Evolutionary conservation across 169 alveolate species (phyloP).

Genomic region (Amoebophrya sp.): DNA sequence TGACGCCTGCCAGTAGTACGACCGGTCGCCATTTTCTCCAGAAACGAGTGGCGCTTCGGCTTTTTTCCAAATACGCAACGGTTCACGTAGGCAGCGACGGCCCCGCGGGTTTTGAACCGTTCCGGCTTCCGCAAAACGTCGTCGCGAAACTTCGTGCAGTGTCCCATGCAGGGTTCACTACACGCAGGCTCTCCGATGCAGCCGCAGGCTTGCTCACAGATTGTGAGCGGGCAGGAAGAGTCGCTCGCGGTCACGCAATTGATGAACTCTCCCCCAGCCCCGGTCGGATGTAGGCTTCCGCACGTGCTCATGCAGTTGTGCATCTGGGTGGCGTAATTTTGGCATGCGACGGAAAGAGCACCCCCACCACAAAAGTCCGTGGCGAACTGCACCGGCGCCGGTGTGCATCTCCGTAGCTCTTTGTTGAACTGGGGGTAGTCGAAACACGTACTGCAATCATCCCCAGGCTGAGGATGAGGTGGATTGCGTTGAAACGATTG

Average conservation of each 20-base stretch:
- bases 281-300: background rate
- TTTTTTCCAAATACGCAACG: background rate
- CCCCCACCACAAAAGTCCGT: background rate
- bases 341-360: background rate
- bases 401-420: background rate
- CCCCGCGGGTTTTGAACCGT: background rate
- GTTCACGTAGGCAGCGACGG: background rate
- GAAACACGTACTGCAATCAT: background rate
- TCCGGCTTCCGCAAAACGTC: background rate
- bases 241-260: background rate
- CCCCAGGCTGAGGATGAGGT: no score
- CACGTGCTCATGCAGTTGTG: constrained; percentile 10
- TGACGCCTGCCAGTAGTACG: no score
- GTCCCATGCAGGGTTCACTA: background rate
- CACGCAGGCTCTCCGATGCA: background rate
- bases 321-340: background rate
- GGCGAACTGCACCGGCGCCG: constrained; percentile 1
- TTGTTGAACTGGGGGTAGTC: background rate
- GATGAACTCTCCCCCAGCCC: background rate
- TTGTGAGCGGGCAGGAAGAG: background rate
- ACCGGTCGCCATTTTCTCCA: no score
- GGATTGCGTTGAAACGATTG: no score
- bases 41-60: background rate
- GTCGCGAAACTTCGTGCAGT: background rate
- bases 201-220: constrained; percentile 9